A percentile compares a stretch with the other conserved stretches of the same genome.
Conservation (phyloP, 306 rosid species). For the Dalbergia cochinchinensis region DNA sequence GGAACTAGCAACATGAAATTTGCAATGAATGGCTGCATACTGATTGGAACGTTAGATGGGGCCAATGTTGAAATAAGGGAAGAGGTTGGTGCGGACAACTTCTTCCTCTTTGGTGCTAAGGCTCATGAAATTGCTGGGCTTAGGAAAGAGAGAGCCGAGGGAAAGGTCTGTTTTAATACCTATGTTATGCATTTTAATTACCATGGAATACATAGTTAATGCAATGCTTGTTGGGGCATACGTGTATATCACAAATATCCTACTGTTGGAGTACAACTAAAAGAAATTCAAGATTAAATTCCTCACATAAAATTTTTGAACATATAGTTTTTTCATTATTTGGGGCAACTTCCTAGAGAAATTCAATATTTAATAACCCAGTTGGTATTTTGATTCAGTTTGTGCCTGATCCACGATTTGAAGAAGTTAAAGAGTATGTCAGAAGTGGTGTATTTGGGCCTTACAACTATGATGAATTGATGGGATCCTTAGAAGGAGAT, state of each 20-base stretch:
- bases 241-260: not conserved
- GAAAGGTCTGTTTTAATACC: slow-evolving; percentile 71
- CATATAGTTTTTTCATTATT: not conserved
- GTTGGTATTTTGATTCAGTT: slow-evolving; percentile 62
- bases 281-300: slow-evolving; percentile 31
- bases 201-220: slow-evolving; percentile 15
- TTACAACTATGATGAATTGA: slow-evolving; percentile 74
- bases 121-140: slow-evolving; percentile 95
- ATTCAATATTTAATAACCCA: slow-evolving; percentile 44
- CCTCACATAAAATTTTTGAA: not conserved
- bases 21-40: slow-evolving; percentile 94
- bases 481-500: slow-evolving; percentile 91
- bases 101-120: slow-evolving; percentile 92
- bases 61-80: slow-evolving; percentile 98
- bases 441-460: slow-evolving; percentile 89
- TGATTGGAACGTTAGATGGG: slow-evolving; percentile 97
- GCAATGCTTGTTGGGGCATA: slow-evolving; percentile 34
- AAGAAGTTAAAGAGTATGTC: slow-evolving; percentile 85
- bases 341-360: slow-evolving; percentile 32
- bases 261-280: not conserved
- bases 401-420: slow-evolving; percentile 90
- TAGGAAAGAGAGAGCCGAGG: slow-evolving; percentile 91
- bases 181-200: slow-evolving; percentile 32
- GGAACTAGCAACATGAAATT: slow-evolving; percentile 99
- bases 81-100: slow-evolving; percentile 96